A percentile compares a stretch with the other conserved stretches of the same genome.
These are phyloP conservation scores for Russula compacta DNA, from an alignment of 768 basidiomycete species.

Conservation along the genomic window DNA sequence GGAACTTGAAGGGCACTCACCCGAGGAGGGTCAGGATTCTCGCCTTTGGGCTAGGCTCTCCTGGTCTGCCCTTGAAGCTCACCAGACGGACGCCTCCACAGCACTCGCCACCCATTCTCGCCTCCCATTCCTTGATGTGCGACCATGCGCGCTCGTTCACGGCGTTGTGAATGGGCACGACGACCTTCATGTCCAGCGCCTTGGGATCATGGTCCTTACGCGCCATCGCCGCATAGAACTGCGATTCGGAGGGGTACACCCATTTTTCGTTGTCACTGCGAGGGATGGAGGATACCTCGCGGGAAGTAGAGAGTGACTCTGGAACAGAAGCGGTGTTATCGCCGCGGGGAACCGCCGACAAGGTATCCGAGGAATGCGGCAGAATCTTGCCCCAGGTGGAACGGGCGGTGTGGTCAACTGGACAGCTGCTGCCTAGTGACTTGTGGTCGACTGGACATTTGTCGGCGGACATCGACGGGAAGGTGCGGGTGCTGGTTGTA, in stretches of 20 bases:
- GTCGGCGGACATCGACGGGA: slow-evolving; percentile 8
- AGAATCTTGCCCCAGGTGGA: slow-evolving; percentile 25
- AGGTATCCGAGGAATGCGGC: slow-evolving; percentile 20
- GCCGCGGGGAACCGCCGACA: not conserved
- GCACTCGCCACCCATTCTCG: slow-evolving; percentile 64
- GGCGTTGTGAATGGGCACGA: slow-evolving; percentile 98
- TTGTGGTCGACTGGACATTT: slow-evolving; percentile 16
- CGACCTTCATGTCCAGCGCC: slow-evolving; percentile 83
- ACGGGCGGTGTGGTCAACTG: slow-evolving; percentile 29
- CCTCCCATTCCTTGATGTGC: slow-evolving; percentile 48
- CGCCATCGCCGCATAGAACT: slow-evolving; percentile 96
- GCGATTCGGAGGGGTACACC: slow-evolving; percentile 98
- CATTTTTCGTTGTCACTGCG: slow-evolving; percentile 63
- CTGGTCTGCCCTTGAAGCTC: slow-evolving; percentile 85
- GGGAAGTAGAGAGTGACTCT: slow-evolving; percentile 48
- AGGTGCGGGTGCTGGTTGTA: no score
- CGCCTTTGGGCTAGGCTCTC: slow-evolving; percentile 72
- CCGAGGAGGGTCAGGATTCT: slow-evolving; percentile 76
- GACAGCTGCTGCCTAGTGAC: slow-evolving; percentile 22
- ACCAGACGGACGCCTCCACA: slow-evolving; percentile 80
- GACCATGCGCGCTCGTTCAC: slow-evolving; percentile 74
- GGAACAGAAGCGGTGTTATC: not conserved
- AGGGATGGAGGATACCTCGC: slow-evolving; percentile 86
- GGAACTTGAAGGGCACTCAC: slow-evolving; percentile 37
- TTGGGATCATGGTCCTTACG: slow-evolving; percentile 89